Base-by-base conservation (phyloP, 2,329 filamentous ascomycete genomes). In the Cyanodermella asteris region DNA sequence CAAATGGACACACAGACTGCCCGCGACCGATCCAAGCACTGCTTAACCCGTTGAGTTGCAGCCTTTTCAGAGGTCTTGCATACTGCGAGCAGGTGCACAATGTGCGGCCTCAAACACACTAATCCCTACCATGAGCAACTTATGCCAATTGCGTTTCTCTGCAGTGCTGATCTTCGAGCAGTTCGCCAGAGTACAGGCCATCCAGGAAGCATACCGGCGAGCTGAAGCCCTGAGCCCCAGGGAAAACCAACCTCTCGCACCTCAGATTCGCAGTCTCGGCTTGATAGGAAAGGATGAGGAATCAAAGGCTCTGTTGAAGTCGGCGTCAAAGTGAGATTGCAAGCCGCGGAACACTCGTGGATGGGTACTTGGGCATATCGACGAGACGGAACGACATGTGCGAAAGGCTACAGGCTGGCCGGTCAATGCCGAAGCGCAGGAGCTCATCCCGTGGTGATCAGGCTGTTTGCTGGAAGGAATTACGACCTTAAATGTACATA, bases 171-270 rank as follows among this genome's bases (percentile, higher is more conserved):
- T 14, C n/a, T 12, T 13, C 10, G 7, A 15, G 39, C 41, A 91
- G 84, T 72, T 71, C 42, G 69, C 76, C 27, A 72, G 82, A 56
- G 69, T 74, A 32, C 58, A 64, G 45, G 69, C 71, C 33, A 62
- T 94, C 36, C 82, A 93, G 56, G 60, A 63, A 29, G 84, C 82
- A 26, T 90, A 82, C 52, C 70, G 80, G 47, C 80, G 80, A 53
- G 65, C 72, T 29, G 70, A 80, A 50, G 63, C 71, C 28, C 61
- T 72, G 38, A 70, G 73, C 39, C 64, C 74, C 34, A 67, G 77
- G 55, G 77, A 87, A 45, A 71, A 78, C 42, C 73, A 69, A 30
- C 80, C 80, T 31, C 81, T 66, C 34, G 75, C 76, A 5, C 78
- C 76, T 31, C 69, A 87, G 57, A 90, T 94, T 60, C 64, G 80